Evolutionary conservation across 768 basidiomycete species (phyloP).

Genomic region (Boletus subparvulus): DNA sequence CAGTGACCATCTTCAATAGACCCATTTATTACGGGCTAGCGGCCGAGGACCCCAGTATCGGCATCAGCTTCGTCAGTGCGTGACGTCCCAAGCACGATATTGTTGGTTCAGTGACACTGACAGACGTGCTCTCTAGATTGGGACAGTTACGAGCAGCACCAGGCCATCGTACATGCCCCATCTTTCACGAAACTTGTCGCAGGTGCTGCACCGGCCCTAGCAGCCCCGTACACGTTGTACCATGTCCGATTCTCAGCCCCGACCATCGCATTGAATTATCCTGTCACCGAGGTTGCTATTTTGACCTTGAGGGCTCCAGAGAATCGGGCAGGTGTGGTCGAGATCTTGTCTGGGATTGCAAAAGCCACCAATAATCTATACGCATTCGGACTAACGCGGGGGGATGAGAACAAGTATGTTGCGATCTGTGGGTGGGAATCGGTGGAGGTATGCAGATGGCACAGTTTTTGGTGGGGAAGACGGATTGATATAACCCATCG

Average conservation of each 20-base stretch:
- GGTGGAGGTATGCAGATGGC: slow-evolving; percentile 6
- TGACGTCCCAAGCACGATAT: neutral
- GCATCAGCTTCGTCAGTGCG: slow-evolving; percentile 9
- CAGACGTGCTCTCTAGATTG: slow-evolving; percentile 2
- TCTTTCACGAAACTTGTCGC: neutral
- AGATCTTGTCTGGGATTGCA: slow-evolving; percentile 1
- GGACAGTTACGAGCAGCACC: slow-evolving; percentile 8
- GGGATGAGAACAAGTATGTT: slow-evolving; percentile 6
- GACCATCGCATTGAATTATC: slow-evolving; percentile 1
- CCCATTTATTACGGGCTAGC: slow-evolving; percentile 4
- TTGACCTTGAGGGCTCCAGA: slow-evolving; percentile 6
- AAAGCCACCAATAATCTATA: neutral
- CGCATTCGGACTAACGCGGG: slow-evolving; percentile 4
- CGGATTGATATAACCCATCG: neutral
- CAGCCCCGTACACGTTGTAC: neutral
- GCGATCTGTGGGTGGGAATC: slow-evolving; percentile 2
- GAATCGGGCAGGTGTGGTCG: slow-evolving; percentile 2
- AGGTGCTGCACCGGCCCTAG: neutral
- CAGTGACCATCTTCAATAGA: too few species aligned
- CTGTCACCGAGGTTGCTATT: slow-evolving; percentile 10
- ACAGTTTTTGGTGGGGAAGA: neutral
- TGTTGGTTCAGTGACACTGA: neutral
- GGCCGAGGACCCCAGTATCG: neutral
- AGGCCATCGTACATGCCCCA: neutral
- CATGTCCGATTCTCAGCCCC: slow-evolving; percentile 1